Evolutionary conservation across 805 yeast genomes (phyloP).

Genomic region (Metschnikowia aberdeeniae): DNA sequence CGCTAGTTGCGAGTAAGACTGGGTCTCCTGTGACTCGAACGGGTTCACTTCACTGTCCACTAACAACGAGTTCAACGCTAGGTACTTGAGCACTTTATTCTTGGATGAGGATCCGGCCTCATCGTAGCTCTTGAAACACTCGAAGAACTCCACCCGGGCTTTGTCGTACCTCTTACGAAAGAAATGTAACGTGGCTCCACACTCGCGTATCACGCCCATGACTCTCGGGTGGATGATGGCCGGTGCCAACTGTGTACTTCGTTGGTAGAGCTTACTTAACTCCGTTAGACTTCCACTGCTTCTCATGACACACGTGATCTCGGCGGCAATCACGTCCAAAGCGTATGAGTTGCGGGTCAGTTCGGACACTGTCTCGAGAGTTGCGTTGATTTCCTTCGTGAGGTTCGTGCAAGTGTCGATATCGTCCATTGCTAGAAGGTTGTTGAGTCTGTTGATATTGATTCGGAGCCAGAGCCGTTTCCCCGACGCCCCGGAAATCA

Average conservation of each 20-base stretch:
- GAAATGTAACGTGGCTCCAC: slow-evolving; percentile 69
- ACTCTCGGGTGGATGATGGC: slow-evolving; percentile 76
- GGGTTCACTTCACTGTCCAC: slow-evolving; percentile 66
- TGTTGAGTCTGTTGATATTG: slow-evolving; percentile 42
- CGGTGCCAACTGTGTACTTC: slow-evolving; percentile 41
- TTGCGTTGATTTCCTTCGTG: slow-evolving; percentile 34
- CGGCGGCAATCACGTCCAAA: slow-evolving; percentile 64
- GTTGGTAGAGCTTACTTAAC: slow-evolving; percentile 46
- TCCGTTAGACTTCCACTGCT: slow-evolving; percentile 30
- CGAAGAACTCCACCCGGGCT: slow-evolving; percentile 62
- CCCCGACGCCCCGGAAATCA: slow-evolving; percentile 16
- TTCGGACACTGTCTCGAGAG: slow-evolving; percentile 39
- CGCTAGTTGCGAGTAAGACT: slow-evolving; percentile 39
- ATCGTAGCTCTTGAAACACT: slow-evolving; percentile 41
- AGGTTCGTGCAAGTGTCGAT: slow-evolving; percentile 31
- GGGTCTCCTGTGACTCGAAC: slow-evolving; percentile 69
- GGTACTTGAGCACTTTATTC: slow-evolving; percentile 53
- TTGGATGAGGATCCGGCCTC: slow-evolving; percentile 47
- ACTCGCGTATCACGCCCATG: slow-evolving; percentile 70
- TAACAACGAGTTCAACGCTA: slow-evolving; percentile 57
- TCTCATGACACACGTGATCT: slow-evolving; percentile 49
- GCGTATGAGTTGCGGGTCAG: slow-evolving; percentile 44
- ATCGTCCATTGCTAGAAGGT: slow-evolving; percentile 28
- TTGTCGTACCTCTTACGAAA: slow-evolving; percentile 52
- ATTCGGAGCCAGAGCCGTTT: slow-evolving; percentile 45